Evolutionary conservation across 2,329 filamentous ascomycete genomes (phyloP).

Genomic region (Cladosporium sp.): DNA sequence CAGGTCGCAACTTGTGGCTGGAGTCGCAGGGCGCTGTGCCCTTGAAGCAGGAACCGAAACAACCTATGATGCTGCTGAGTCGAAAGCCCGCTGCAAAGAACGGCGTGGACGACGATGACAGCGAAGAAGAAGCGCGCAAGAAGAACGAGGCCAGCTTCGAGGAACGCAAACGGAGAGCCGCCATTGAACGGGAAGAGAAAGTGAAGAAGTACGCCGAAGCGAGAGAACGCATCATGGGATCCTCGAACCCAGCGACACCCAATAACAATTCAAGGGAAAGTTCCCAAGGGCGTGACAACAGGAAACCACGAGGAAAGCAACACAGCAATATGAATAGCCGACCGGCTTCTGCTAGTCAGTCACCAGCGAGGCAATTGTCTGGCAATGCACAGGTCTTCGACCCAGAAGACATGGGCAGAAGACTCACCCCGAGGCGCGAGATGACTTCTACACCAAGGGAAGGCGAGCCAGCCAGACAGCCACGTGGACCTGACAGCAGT

Average conservation of each 20-base stretch:
- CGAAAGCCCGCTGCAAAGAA: constrained; percentile 67
- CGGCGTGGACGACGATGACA: constrained; percentile 56
- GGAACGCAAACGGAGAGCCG: constrained; percentile 72
- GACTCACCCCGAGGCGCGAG: constrained; percentile 43
- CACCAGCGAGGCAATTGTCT: constrained; percentile 29
- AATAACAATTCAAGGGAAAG: constrained; percentile 23
- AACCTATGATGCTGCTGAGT: constrained; percentile 76
- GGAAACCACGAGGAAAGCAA: constrained; percentile 20
- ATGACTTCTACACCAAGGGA: constrained; percentile 49
- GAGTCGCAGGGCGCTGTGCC: constrained; percentile 61
- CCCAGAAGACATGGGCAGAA: constrained; percentile 58
- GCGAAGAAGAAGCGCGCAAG: constrained; percentile 58
- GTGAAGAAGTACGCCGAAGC: constrained; percentile 86
- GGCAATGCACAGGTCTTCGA: constrained; percentile 64
- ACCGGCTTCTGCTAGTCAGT: constrained; percentile 32
- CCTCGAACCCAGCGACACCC: constrained; percentile 32
- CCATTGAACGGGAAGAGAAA: constrained; percentile 80
- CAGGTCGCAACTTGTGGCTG: constrained; percentile 71
- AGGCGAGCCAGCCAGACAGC: constrained; percentile 67
- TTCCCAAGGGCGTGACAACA: constrained; percentile 26
- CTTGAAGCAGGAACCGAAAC: constrained; percentile 68
- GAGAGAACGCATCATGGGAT: constrained; percentile 80
- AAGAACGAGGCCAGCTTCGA: constrained; percentile 65
- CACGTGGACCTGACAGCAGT: constrained; percentile 72
- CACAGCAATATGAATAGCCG: constrained; percentile 35